Conservation (phyloP, 2,329 filamentous ascomycete genomes). For the Zasmidium cellare region DNA sequence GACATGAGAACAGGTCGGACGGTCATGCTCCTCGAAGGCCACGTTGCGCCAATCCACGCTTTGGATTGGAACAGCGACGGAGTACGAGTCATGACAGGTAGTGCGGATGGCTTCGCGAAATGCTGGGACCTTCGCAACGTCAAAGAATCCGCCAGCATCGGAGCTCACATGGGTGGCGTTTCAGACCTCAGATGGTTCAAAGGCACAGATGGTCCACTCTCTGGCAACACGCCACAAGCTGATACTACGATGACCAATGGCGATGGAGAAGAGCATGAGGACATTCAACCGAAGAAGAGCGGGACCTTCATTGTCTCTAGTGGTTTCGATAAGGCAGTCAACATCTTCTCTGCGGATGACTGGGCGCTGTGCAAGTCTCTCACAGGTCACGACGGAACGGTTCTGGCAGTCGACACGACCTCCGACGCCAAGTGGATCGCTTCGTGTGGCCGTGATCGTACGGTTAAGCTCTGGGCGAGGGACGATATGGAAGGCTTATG, state of each 20-base stretch:
- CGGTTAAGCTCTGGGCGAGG: slow-evolving; percentile 92
- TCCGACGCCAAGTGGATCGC: slow-evolving; percentile 88
- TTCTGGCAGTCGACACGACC: slow-evolving; percentile 87
- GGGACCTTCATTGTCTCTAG: slow-evolving; percentile 88
- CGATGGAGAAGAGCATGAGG: slow-evolving; percentile 10
- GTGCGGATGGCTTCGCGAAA: slow-evolving; percentile 92
- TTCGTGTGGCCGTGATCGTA: slow-evolving; percentile 89
- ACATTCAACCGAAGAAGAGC: slow-evolving; percentile 69
- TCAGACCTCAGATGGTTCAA: slow-evolving; percentile 95
- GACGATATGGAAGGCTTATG: slow-evolving; percentile 64
- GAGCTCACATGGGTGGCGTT: slow-evolving; percentile 87
- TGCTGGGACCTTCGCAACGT: slow-evolving; percentile 97
- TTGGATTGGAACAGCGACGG: slow-evolving; percentile 92
- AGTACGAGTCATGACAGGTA: slow-evolving; percentile 87
- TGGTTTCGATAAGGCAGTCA: slow-evolving; percentile 93
- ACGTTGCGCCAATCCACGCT: slow-evolving; percentile 90
- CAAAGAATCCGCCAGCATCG: slow-evolving; percentile 77
- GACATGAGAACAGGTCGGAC: slow-evolving; percentile 89
- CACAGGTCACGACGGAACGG: slow-evolving; percentile 87
- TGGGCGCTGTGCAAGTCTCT: slow-evolving; percentile 88
- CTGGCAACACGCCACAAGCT: slow-evolving; percentile 59
- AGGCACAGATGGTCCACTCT: slow-evolving; percentile 72
- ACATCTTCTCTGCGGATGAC: slow-evolving; percentile 94
- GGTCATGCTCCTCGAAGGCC: slow-evolving; percentile 91
- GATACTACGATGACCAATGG: slow-evolving; percentile 25